These are phyloP conservation scores for Ettlia oleoabundans DNA, from an alignment of 139 green algal genomes.

Conservation along the genomic window DNA sequence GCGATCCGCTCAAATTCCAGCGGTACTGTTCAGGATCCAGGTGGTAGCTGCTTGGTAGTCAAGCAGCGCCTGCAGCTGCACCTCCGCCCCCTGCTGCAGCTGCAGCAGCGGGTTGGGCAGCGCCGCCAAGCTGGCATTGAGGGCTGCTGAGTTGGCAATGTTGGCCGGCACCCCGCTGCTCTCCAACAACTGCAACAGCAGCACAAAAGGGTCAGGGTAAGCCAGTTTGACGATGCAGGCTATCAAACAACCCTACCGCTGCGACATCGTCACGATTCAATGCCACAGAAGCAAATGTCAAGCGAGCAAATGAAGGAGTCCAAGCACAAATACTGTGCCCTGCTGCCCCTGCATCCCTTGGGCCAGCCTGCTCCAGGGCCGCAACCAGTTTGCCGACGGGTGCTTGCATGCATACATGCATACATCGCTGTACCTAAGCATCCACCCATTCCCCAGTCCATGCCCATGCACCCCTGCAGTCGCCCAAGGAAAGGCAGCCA, in stretches of 20 bases:
- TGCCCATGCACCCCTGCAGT: background rate
- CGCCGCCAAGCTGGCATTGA: slow-evolving; percentile 23
- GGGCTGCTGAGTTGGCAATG: background rate
- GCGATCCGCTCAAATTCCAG: background rate
- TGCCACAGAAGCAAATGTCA: no score
- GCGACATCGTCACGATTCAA: no score
- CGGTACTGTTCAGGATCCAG: background rate
- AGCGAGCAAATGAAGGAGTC: no score
- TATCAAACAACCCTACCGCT: no score
- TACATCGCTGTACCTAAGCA: no score
- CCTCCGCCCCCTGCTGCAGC: background rate
- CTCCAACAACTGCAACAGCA: background rate
- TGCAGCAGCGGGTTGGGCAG: slow-evolving; percentile 15
- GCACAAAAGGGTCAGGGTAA: background rate
- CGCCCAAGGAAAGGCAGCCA: background rate
- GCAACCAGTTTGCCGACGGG: no score
- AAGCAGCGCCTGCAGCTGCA: slow-evolving; percentile 29
- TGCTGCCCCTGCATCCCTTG: no score
- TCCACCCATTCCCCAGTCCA: background rate
- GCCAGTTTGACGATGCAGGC: no score
- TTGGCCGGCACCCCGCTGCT: background rate
- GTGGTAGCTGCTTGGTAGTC: background rate
- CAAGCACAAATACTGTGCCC: no score
- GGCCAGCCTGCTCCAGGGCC: no score
- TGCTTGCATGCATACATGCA: no score